phyloP scores from a whole-genome alignment of 441 rosid species.

The Lepidium campestre region DNA sequence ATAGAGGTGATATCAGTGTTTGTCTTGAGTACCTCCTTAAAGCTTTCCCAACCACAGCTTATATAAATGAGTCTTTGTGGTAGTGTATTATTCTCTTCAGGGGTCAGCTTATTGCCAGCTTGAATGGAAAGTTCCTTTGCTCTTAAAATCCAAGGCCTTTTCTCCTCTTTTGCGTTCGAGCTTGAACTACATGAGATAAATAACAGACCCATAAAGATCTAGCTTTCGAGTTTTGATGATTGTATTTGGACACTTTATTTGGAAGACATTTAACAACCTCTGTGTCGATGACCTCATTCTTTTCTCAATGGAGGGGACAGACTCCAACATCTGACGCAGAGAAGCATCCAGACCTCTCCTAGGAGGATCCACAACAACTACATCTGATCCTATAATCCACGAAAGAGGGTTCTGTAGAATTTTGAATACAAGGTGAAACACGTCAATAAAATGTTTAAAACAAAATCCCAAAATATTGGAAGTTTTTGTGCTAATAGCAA shows the following conservation, averaged over 20 bases:
- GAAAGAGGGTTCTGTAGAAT: conserved; percentile 71
- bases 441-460: neutral
- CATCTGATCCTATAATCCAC: conserved; percentile 89
- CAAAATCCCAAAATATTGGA: neutral
- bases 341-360: conserved; percentile 84
- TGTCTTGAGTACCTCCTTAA: conserved; percentile 59
- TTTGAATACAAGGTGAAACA: conserved; percentile 11
- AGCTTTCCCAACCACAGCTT: conserved; percentile 98
- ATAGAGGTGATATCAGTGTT: conserved; percentile 5
- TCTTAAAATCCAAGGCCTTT: conserved; percentile 94
- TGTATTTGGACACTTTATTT: neutral
- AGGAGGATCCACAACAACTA: conserved; percentile 88
- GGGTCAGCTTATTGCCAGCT: conserved; percentile 43
- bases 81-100: conserved; percentile 39
- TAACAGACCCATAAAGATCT: neutral
- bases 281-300: conserved; percentile 41
- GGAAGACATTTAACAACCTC: conserved; percentile 37
- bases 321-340: conserved; percentile 57
- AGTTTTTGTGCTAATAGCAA: neutral
- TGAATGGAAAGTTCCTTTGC: conserved; percentile 70
- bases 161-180: conserved; percentile 57
- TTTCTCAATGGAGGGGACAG: conserved; percentile 42
- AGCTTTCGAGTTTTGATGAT: neutral
- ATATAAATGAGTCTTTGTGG: conserved; percentile 88
- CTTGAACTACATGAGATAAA: conserved; percentile 27